Evolutionary conservation across 2,329 filamentous ascomycete species (phyloP), one percentile per base, ranked within the genome.

Genomic region (Sphaerulina vaccinii): DNA sequence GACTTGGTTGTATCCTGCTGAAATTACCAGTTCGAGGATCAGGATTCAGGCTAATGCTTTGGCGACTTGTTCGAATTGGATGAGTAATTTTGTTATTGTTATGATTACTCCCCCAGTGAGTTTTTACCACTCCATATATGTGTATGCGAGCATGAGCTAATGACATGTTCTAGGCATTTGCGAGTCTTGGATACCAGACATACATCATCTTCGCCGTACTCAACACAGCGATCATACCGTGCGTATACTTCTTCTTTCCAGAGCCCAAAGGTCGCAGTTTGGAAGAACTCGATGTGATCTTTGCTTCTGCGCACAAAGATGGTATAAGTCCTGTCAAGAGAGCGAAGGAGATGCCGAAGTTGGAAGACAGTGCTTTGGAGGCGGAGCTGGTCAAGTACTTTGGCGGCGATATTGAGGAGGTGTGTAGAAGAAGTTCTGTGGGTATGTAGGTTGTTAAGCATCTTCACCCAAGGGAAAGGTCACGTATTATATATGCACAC

Each of bases 71-170:
- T 72, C 72, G 15, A 80, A 80, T 67, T 58, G 55, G 55, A 29
- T 53, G 5, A 56, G 62, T 36, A 60, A 58, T 18, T 53, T 53
- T 22, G 53, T 51, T 11, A 54, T 58, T 7, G 56, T 58, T 8
- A 54, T 56, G 43, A 53, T 60, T 9, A 78, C 76, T 0, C 76
- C 77, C 0, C 69, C 73, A 2, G 68, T 76, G 5, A 72, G 40
- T 79, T 54, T 71, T 72, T 40, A 71, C 91, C 56, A 86, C 86
- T n/a, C n/a, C n/a, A n/a, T n/a, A n/a, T n/a, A n/a, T n/a, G n/a
- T n/a, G n/a, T n/a, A n/a, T 61, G 82, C 70, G 11, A 79, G 75
- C 74, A n/a, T n/a, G n/a, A n/a, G 74, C 38, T 6, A 27, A 3
- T 15, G 3, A 13, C 11, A 5, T 9, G 10, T 24, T 2, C 19